Conservation (phyloP, 2,329 filamentous ascomycete genomes). For the Ascochyta fabae region DNA sequence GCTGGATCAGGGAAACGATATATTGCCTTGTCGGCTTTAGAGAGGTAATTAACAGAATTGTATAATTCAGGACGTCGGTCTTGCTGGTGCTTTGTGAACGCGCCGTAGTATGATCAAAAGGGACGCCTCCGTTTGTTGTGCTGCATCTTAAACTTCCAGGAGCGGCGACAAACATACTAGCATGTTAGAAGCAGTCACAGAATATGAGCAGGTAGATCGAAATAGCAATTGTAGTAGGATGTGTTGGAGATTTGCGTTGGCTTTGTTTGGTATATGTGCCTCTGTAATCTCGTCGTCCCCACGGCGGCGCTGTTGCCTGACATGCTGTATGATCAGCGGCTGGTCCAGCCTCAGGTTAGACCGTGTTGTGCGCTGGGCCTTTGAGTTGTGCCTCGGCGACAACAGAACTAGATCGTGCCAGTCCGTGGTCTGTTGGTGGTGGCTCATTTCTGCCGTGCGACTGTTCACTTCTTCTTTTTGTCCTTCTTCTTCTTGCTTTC, state of each 20-base stretch:
- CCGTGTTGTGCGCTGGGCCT: not conserved
- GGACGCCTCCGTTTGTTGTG: no score
- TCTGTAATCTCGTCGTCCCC: not conserved
- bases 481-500: conserved; percentile 47
- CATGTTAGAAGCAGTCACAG: not conserved
- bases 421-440: not conserved
- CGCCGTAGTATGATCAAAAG: not conserved
- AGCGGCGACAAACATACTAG: not conserved
- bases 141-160: not conserved
- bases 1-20: not conserved
- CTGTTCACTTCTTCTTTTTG: conserved; percentile 47
- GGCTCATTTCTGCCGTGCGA: not conserved
- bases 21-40: not conserved
- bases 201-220: not conserved
- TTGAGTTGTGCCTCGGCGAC: not conserved
- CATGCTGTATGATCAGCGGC: not conserved
- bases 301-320: not conserved
- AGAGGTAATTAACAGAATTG: not conserved
- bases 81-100: not conserved
- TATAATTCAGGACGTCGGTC: not conserved
- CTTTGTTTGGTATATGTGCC: not conserved
- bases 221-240: not conserved
- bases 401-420: not conserved
- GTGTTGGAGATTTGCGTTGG: not conserved
- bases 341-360: not conserved